Percentiles rank a stretch among this genome's conserved stretches.
These are phyloP conservation scores for Diaporthe nobilis DNA, from an alignment of 2,329 filamentous ascomycete species.

Conservation along the genomic window DNA sequence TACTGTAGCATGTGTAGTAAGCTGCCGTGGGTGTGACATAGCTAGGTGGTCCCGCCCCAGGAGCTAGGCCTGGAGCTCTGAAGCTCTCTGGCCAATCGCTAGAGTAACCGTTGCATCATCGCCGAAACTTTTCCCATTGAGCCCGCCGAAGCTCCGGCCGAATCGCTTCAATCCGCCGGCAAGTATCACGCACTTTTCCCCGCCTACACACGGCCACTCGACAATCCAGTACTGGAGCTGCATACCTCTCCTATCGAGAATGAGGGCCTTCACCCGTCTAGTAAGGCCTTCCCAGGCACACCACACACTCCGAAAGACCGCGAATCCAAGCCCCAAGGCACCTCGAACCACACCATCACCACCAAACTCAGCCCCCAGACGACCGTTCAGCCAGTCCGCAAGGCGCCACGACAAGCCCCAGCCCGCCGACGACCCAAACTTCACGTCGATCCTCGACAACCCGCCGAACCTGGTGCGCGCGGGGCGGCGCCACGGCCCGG, in stretches of 20 bases:
- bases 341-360: conserved; percentile 28
- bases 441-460: conserved; percentile 88
- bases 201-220: background rate
- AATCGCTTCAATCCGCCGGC: background rate
- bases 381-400: conserved; percentile 50
- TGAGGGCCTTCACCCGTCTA: conserved; percentile 40
- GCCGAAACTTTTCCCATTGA: conserved; percentile 28
- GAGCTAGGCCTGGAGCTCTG: conserved; percentile 17
- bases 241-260: background rate
- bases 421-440: conserved; percentile 81
- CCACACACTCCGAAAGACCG: conserved; percentile 18
- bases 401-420: conserved; percentile 50
- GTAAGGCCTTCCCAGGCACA: conserved; percentile 31
- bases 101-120: conserved; percentile 26
- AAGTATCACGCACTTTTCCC: background rate
- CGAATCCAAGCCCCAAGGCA: background rate
- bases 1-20: background rate
- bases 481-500: conserved; percentile 81
- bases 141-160: conserved; percentile 21
- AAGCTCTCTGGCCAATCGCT: conserved; percentile 24
- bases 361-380: background rate
- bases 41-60: background rate
- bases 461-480: conserved; percentile 84
- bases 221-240: background rate
- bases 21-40: background rate